Base-by-base conservation (phyloP, 2,329 filamentous ascomycete genomes). In the Neofusicoccum sp. region DNA sequence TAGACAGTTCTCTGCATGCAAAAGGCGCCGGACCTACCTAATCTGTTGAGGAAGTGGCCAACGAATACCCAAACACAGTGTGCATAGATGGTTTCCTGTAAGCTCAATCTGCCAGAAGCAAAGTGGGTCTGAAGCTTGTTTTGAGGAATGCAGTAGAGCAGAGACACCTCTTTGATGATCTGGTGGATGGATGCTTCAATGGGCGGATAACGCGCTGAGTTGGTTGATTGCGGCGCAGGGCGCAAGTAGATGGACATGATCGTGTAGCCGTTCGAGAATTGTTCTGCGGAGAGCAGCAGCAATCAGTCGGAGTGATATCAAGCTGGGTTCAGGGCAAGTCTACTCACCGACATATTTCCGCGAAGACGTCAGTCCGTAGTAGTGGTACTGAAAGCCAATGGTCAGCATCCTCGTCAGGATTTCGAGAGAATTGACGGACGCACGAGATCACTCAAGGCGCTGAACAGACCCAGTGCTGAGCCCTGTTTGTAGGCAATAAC, bases 1-100 rank as follows among this genome's bases (percentile, higher is more conserved):
- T 11, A 12, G 28, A 37, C 31, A 31, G 6, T n/a, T 37, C n/a
- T 28, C 4, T 22, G 7, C 14, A 22, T 4, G 11, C 4, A 8
- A 36, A 16, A 14, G 14, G 37, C 6, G 1, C 14, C 11, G 14
- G 22, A 22, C 31, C 36, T 50, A 63, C 61, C 94, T 16, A 99
- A 85, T 67, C 95, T 89, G 82, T 99, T 99, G 70, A 99, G 84
- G 85, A 99, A 99, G 79, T 99, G 95, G 74, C 96, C 93, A 41
- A 97, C 90, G 73, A 97, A 99, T 36, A 98, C 93, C 91, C 94
- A 97, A 6, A 96, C 92, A 75, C 92, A 97, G 80, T 99, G 95
- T 33, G 93, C 93, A 75, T 99, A 99, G 71, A 97, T 93, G 11
- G 94, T 93, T 80, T 99, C 95, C 77, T 99, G 95, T 58, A 99